Evolutionary conservation across 106 monocot genomes (phyloP), one percentile per base, ranked within the genome.

Genomic region (Ottelia alismoides): DNA sequence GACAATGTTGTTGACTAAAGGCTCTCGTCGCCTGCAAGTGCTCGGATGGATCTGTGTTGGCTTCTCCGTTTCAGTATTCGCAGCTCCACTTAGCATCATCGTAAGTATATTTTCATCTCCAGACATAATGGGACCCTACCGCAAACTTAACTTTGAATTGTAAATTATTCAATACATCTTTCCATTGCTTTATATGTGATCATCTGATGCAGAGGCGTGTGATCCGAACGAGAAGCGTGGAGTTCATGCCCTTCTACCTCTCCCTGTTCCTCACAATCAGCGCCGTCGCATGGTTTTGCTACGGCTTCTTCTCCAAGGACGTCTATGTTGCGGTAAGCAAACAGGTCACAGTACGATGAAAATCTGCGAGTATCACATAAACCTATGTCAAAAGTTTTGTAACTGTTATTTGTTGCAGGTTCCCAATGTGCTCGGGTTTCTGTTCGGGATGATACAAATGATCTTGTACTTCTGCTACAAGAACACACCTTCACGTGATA

Each of bases 151-250:
- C n/a, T n/a, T n/a, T n/a, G n/a, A n/a, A n/a, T n/a, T n/a, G n/a
- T n/a, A n/a, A n/a, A n/a, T n/a, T n/a, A n/a, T n/a, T n/a, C n/a
- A n/a, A n/a, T n/a, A n/a, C n/a, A n/a, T n/a, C n/a, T n/a, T n/a
- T n/a, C n/a, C n/a, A n/a, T n/a, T n/a, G n/a, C n/a, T n/a, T n/a
- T n/a, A n/a, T n/a, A n/a, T n/a, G n/a, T n/a, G n/a, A n/a, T n/a
- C n/a, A n/a, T n/a, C n/a, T n/a, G n/a, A n/a, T n/a, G 22, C 74
- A 85, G 85, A 71, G 71, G 52, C 66, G 76, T 2, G 85, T 85
- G 20, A 70, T 85, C 0, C 57, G 47, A n/a, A 80, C 85, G 57
- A 80, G 51, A 53, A 85, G 85, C 30, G 80, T 71, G 0, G 80
- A 85, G 60, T 85, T 64, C 77, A 85, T 85, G 85, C 85, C 85